Percentiles rank a stretch among this genome's conserved stretches.
These are phyloP conservation scores for Tephrocybe sp. DNA, from an alignment of 768 basidiomycete genomes.

Conservation along the genomic window DNA sequence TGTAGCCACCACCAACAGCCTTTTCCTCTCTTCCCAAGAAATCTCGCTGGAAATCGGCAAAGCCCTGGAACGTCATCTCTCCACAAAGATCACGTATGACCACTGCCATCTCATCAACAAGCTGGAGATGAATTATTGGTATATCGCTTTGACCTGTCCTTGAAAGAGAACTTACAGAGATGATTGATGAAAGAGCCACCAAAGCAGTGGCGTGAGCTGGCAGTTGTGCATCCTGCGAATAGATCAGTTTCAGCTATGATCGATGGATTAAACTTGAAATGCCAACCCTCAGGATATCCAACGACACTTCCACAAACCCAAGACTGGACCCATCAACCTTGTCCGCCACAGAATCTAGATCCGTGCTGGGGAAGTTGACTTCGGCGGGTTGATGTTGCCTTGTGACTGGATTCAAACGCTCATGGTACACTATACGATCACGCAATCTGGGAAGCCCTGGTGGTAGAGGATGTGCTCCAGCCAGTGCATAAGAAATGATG, in stretches of 20 bases:
- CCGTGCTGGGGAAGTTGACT: neutral
- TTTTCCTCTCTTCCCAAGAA: conserved; percentile 37
- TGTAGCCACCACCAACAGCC: conserved; percentile 25
- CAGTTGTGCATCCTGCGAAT: conserved; percentile 37
- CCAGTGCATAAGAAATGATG: conserved; percentile 36
- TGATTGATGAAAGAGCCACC: conserved; percentile 37
- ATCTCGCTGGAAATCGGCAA: conserved; percentile 33
- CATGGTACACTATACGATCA: conserved; percentile 44
- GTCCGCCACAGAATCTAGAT: conserved; percentile 23
- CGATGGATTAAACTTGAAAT: neutral
- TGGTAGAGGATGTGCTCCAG: conserved; percentile 33
- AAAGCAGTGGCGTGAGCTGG: conserved; percentile 44
- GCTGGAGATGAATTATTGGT: conserved; percentile 26
- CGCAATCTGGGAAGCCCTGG: conserved; percentile 37
- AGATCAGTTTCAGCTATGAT: neutral
- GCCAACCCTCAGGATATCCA: conserved; percentile 37
- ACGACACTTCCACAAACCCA: conserved; percentile 39
- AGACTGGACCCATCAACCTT: conserved; percentile 40
- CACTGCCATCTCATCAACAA: conserved; percentile 38
- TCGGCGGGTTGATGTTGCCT: conserved; percentile 4
- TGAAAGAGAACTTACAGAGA: conserved; percentile 27
- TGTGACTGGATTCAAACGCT: conserved; percentile 23
- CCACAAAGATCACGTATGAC: conserved; percentile 41
- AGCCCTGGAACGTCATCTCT: conserved; percentile 38
- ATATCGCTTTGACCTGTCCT: neutral